These are phyloP conservation scores for Candida maltosa DNA, from an alignment of 805 yeast species.

Conservation along the genomic window DNA sequence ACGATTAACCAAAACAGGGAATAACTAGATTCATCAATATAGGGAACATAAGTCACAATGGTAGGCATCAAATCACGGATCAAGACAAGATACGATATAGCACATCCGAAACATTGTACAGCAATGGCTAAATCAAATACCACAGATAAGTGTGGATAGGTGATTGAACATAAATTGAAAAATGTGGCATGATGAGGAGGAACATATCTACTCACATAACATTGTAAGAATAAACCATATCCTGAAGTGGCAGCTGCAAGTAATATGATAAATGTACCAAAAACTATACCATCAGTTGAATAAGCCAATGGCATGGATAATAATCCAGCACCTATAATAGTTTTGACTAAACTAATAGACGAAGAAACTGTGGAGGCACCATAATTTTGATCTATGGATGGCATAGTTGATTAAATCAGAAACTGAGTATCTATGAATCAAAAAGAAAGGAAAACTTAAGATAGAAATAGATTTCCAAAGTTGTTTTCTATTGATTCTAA, in stretches of 20 bases:
- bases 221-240: conserved; percentile 64
- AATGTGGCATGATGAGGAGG: conserved; percentile 65
- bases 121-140: conserved; percentile 68
- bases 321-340: conserved; percentile 79
- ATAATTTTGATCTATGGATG: conserved; percentile 9
- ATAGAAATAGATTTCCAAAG: background rate
- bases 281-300: conserved; percentile 59
- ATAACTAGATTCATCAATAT: conserved; percentile 16
- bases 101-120: conserved; percentile 69
- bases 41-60: conserved; percentile 31
- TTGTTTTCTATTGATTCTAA: background rate
- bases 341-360: conserved; percentile 64
- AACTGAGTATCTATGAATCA: no score
- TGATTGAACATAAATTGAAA: conserved; percentile 62
- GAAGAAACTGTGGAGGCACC: conserved; percentile 59
- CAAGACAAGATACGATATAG: conserved; percentile 64
- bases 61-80: conserved; percentile 71
- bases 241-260: conserved; percentile 66
- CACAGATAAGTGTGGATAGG: conserved; percentile 59
- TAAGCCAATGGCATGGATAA: conserved; percentile 75
- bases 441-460: background rate
- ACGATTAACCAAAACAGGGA: conserved; percentile 62
- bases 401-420: conserved; percentile 10
- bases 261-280: conserved; percentile 54
- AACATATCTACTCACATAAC: conserved; percentile 53